Percentiles rank a stretch among this genome's conserved stretches.
Conservation (phyloP, 345 rosid species). For the Salix suchowensis region DNA sequence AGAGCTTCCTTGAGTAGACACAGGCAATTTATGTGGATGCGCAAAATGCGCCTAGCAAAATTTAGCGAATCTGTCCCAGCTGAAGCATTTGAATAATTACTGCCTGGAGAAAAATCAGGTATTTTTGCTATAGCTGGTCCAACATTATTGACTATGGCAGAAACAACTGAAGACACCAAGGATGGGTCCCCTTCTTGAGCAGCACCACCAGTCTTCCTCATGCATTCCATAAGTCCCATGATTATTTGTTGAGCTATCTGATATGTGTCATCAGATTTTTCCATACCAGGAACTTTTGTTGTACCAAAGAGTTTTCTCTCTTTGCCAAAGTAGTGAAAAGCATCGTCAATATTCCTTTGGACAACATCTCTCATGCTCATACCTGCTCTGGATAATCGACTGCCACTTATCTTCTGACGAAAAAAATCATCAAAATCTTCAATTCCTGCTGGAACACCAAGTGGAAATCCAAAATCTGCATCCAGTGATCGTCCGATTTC, state of each 20-base stretch:
- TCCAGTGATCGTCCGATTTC: constrained; percentile 67
- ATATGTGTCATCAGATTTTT: constrained; percentile 68
- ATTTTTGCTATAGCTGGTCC: constrained; percentile 62
- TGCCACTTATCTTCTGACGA: constrained; percentile 67
- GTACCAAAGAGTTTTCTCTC: constrained; percentile 59
- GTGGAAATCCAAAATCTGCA: constrained; percentile 69
- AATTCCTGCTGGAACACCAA: constrained; percentile 78
- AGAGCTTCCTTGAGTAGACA: constrained; percentile 87
- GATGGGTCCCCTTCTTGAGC: constrained; percentile 98
- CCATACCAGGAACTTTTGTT: constrained; percentile 43
- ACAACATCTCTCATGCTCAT: constrained; percentile 76
- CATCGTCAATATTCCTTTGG: constrained; percentile 66
- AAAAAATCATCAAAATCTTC: constrained; percentile 82
- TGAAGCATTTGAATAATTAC: constrained; percentile 44
- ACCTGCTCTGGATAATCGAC: constrained; percentile 71
- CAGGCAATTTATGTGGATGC: constrained; percentile 72
- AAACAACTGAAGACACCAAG: constrained; percentile 85
- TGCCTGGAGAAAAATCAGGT: constrained; percentile 58
- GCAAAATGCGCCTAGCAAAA: constrained; percentile 65
- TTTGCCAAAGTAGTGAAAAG: constrained; percentile 46
- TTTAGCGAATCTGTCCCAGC: constrained; percentile 42
- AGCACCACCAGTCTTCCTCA: constrained; percentile 92
- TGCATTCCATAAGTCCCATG: constrained; percentile 67
- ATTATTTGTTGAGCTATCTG: constrained; percentile 82
- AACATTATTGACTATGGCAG: constrained; percentile 73